Evolutionary conservation across 2,329 filamentous ascomycete genomes (phyloP).

Genomic region (Cercospora berteroae): DNA sequence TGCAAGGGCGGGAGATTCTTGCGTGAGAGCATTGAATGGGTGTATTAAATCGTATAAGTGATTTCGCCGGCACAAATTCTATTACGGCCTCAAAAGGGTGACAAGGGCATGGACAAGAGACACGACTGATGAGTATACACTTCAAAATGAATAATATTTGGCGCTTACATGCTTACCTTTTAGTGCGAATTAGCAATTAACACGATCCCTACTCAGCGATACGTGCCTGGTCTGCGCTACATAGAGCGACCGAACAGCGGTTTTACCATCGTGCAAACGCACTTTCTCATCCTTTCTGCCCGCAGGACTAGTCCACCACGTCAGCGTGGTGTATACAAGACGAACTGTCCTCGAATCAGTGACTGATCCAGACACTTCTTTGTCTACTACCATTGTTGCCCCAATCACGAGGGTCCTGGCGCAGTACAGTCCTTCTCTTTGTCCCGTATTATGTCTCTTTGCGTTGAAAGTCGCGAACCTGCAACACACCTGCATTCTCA

Average conservation of each 20-base stretch:
- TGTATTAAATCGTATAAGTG: background rate
- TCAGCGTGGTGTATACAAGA: background rate
- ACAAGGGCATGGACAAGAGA: background rate
- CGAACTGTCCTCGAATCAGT: background rate
- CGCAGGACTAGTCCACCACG: background rate
- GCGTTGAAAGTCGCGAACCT: background rate
- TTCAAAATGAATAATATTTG: background rate
- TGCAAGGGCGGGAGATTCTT: constrained; percentile 18
- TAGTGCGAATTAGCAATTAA: background rate
- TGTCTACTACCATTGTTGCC: background rate
- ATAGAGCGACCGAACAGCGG: background rate
- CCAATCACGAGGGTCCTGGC: background rate
- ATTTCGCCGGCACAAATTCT: background rate
- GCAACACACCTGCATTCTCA: background rate
- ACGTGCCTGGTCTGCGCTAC: background rate
- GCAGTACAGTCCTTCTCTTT: background rate
- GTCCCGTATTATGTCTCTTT: background rate
- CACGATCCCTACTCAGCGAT: background rate
- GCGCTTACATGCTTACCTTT: background rate
- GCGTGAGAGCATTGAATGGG: constrained; percentile 7
- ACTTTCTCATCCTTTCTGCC: background rate
- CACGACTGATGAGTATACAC: background rate
- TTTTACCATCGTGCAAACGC: background rate
- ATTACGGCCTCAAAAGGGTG: background rate
- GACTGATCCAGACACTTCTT: background rate